phyloP scores from a whole-genome alignment of 768 basidiomycete genomes.

The Tulasnella sp. region DNA sequence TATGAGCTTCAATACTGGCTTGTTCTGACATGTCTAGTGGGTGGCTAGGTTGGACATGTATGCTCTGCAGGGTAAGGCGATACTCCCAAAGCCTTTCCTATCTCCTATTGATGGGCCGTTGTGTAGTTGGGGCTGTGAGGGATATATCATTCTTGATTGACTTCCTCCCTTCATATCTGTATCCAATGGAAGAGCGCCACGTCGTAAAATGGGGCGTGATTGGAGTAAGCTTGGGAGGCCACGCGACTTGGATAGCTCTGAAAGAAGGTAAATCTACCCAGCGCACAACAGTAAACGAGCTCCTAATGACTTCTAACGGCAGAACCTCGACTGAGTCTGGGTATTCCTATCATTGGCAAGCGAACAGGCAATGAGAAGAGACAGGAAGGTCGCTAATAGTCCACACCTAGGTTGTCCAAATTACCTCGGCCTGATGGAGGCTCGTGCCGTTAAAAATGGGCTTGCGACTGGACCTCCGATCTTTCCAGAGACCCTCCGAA shows the following conservation, averaged over 20 bases:
- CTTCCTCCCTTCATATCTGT: constrained; percentile 69
- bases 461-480: constrained; percentile 51
- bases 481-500: constrained; percentile 49
- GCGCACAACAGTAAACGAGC: constrained; percentile 27
- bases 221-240: constrained; percentile 80
- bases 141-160: constrained; percentile 82
- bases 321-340: constrained; percentile 47
- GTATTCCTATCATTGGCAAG: constrained; percentile 43
- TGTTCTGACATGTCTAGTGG: neutral
- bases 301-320: constrained; percentile 38
- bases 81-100: neutral
- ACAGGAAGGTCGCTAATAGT: neutral
- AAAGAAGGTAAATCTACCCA: constrained; percentile 42
- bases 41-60: constrained; percentile 48
- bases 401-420: constrained; percentile 59
- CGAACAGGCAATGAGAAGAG: neutral
- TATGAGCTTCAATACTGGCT: too few relatives aligned
- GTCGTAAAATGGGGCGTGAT: constrained; percentile 67
- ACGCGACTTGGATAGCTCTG: constrained; percentile 73
- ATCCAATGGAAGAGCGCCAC: constrained; percentile 57
- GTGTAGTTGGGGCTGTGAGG: constrained; percentile 57
- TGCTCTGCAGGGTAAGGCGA: constrained; percentile 43
- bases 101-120: neutral
- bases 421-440: constrained; percentile 53
- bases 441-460: constrained; percentile 50